Conservation (phyloP, 192 early-diverging fungal species). For the Nowakowskiella sp. region DNA sequence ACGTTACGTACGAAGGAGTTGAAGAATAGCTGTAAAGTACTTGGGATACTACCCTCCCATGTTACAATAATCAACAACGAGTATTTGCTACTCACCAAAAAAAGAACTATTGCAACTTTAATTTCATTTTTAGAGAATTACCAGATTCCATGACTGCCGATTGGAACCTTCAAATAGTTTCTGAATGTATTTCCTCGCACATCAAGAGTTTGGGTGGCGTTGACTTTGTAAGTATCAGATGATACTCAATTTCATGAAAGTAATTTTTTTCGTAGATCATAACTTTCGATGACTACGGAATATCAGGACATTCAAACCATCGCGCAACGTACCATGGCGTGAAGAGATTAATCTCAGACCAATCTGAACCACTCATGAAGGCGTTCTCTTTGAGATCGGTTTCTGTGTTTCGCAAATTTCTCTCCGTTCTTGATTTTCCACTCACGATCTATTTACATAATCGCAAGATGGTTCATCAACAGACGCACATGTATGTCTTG, state of each 20-base stretch:
- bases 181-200: no score
- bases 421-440: constrained; percentile 32
- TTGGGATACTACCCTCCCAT: constrained; percentile 45
- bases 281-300: constrained; percentile 82
- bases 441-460: constrained; percentile 5
- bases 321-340: constrained; percentile 69
- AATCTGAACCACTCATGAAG: neutral
- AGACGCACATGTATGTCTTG: constrained; percentile 53
- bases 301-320: constrained; percentile 91
- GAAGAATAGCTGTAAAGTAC: constrained; percentile 42
- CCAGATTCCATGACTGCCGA: constrained; percentile 35
- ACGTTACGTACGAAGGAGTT: constrained; percentile 53
- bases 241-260: neutral
- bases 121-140: constrained; percentile 22
- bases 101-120: no score
- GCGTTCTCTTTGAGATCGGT: constrained; percentile 11
- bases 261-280: constrained; percentile 47
- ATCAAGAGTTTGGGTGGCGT: no score
- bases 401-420: constrained; percentile 41
- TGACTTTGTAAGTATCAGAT: neutral
- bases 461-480: neutral
- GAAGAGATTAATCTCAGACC: constrained; percentile 38
- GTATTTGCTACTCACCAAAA: constrained; percentile 43
- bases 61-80: constrained; percentile 47
- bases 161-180: no score